Evolutionary conservation across 371 early-diverging fungal species (phyloP).

Genomic region (Syncephalastrum racemosum): DNA sequence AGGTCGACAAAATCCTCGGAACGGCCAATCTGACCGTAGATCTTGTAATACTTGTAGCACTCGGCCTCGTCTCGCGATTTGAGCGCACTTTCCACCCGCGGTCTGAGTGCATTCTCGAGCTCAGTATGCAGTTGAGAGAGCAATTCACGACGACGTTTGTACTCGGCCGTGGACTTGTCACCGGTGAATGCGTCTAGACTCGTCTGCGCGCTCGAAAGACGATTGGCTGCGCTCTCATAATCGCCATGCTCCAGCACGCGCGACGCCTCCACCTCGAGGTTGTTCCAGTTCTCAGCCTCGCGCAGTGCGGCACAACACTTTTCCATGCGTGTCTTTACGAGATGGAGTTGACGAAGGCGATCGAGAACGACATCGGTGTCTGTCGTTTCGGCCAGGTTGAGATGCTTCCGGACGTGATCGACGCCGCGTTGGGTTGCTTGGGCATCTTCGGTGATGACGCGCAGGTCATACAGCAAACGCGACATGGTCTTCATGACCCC

Average conservation of each 20-base stretch:
- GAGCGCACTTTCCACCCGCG: constrained; percentile 51
- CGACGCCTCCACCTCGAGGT: constrained; percentile 68
- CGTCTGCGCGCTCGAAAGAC: constrained; percentile 66
- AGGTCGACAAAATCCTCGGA: constrained; percentile 57
- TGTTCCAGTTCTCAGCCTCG: constrained; percentile 80
- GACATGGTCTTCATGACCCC: constrained; percentile 59
- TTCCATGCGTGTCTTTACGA: constrained; percentile 73
- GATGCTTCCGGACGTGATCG: constrained; percentile 42
- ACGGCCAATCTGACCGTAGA: constrained; percentile 60
- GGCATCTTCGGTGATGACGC: constrained; percentile 59
- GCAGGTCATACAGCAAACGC: constrained; percentile 63
- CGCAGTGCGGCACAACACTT: constrained; percentile 48
- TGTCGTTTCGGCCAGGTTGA: constrained; percentile 21
- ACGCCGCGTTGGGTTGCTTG: constrained; percentile 49
- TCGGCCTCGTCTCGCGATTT: constrained; percentile 53
- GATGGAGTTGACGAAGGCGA: constrained; percentile 63
- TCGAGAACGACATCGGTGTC: constrained; percentile 57
- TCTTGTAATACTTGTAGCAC: constrained; percentile 48
- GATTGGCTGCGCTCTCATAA: constrained; percentile 56
- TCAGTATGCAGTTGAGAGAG: constrained; percentile 54
- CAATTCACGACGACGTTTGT: constrained; percentile 54
- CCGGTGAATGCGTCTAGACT: constrained; percentile 58
- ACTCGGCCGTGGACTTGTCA: constrained; percentile 61
- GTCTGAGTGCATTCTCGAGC: constrained; percentile 53
- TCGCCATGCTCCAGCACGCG: constrained; percentile 60